Percentiles rank a stretch among this genome's conserved stretches.
Evolutionary conservation across 805 yeast genomes (phyloP).

Genomic region (Barnettozyma pratensis): DNA sequence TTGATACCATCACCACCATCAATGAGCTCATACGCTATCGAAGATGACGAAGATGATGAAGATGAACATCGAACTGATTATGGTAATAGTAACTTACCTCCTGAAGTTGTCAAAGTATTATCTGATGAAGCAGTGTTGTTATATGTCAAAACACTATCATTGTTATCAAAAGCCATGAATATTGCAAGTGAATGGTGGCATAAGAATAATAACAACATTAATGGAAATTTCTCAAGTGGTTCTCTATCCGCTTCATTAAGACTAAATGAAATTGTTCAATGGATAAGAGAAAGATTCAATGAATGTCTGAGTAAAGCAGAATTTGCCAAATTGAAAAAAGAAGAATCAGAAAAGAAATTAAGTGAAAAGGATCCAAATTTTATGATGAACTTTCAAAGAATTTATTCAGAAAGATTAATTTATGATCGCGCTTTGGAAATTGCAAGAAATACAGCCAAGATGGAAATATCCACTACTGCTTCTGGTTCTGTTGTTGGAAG

Average conservation of each 20-base stretch:
- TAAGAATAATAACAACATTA: slow-evolving; percentile 30
- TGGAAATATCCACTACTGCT: slow-evolving; percentile 46
- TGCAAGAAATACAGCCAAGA: slow-evolving; percentile 85
- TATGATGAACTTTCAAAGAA: slow-evolving; percentile 20
- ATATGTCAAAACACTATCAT: slow-evolving; percentile 77
- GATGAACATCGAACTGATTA: slow-evolving; percentile 20
- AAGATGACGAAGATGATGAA: slow-evolving; percentile 32
- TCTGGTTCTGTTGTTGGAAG: neutral
- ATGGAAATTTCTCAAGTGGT: too few species aligned
- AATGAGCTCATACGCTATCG: slow-evolving; percentile 29
- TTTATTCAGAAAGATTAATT: slow-evolving; percentile 76
- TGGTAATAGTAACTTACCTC: slow-evolving; percentile 38
- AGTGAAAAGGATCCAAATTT: slow-evolving; percentile 8
- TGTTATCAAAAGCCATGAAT: slow-evolving; percentile 82
- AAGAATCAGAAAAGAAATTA: slow-evolving; percentile 40
- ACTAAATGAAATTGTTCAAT: slow-evolving; percentile 60
- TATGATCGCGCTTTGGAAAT: slow-evolving; percentile 94
- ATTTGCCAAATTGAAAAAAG: slow-evolving; percentile 52
- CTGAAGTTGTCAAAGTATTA: slow-evolving; percentile 48
- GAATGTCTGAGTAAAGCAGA: slow-evolving; percentile 89
- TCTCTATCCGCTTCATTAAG: slow-evolving; percentile 27
- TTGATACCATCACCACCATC: slow-evolving; percentile 63
- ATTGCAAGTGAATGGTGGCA: slow-evolving; percentile 91
- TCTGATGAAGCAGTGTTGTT: slow-evolving; percentile 85
- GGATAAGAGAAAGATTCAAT: slow-evolving; percentile 87